Evolutionary conservation across 805 yeast genomes (phyloP), one percentile per base, ranked within the genome.

Genomic region (Torulaspora gathmanii): DNA sequence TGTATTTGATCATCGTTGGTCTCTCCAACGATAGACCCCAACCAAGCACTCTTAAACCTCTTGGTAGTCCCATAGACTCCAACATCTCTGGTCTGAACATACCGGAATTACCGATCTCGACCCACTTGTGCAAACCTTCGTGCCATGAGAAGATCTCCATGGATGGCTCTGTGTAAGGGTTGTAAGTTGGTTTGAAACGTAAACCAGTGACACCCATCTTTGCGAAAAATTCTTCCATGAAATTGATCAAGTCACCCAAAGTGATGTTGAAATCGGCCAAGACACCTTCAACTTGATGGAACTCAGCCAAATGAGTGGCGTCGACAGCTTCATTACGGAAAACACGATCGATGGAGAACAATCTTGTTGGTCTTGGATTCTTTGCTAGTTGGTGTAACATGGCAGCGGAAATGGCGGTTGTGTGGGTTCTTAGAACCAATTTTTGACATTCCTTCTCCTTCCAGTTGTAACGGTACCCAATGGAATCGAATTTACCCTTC

Each of bases 51-150:
- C 97, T 79, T 73, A 95, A 70, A 65, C 87, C 85, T 73, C 83
- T 83, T 49, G 99, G 99, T 62, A 93, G 78, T 28, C 99, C 99
- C 98, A 93, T 91, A 36, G 96, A 73, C 72, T 89, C 96, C 65
- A 95, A 77, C 99, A 93, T 93, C 72, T 93, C 99, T 11, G 99
- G 99, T 72, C 99, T 83, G 78, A 93, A 93, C 96, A 93, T 85
- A 68, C 99, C 99, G 15, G 97, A 89, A 76, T 93, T 93, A 69
- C 99, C 99, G 61, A 93, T 91, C 75, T 93, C 99, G 52, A 93
- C 99, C 99, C 99, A 95, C 68, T 88, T 93, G 57, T 77, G 82
- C 60, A 93, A 77, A 40, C 96, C 96, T 58, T 80, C 82, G 71
- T 93, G 99, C 85, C 87, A 93, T 40, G 97, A 93, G 69, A 84